A percentile compares a stretch with the other conserved stretches of the same genome.
Evolutionary conservation across 1,284 basidiomycete species (phyloP).

Genomic region (Pseudozyma hubeiensis): DNA sequence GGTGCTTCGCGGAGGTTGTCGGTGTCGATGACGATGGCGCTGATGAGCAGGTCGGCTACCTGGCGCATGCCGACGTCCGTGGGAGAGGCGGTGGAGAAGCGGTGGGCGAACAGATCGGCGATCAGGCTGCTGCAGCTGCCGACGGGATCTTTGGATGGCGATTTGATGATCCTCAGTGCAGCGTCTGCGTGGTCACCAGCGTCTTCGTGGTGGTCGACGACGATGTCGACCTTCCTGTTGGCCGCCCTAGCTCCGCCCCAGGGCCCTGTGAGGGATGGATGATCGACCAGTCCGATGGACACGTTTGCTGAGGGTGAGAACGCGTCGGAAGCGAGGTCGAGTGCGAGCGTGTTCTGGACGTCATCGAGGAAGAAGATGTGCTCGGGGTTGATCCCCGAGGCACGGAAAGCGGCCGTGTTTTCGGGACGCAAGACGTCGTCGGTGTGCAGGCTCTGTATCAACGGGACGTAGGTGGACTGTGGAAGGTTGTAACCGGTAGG

Average conservation of each 20-base stretch:
- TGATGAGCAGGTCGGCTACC: slow-evolving; percentile 61
- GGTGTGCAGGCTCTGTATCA: slow-evolving; percentile 78
- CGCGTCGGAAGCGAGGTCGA: slow-evolving; percentile 24
- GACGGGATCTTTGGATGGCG: slow-evolving; percentile 53
- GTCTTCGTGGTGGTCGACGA: slow-evolving; percentile 95
- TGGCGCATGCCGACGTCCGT: slow-evolving; percentile 27
- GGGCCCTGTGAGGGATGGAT: slow-evolving; percentile 38
- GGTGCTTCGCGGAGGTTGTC: slow-evolving; percentile 57
- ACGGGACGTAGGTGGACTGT: slow-evolving; percentile 73
- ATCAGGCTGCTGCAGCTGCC: slow-evolving; percentile 54
- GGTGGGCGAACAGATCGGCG: slow-evolving; percentile 45
- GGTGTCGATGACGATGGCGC: slow-evolving; percentile 70
- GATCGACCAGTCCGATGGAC: slow-evolving; percentile 55
- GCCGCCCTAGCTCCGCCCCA: slow-evolving; percentile 44
- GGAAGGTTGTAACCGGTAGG: slow-evolving; percentile 24
- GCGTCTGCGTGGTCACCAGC: slow-evolving; percentile 76
- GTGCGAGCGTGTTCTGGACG: slow-evolving; percentile 28
- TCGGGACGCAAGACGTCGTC: slow-evolving; percentile 86
- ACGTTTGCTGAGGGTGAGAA: slow-evolving; percentile 38
- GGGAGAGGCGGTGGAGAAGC: slow-evolving; percentile 19
- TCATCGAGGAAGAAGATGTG: slow-evolving; percentile 51
- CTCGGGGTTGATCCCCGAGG: slow-evolving; percentile 25
- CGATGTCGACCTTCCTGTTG: slow-evolving; percentile 74
- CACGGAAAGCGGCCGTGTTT: slow-evolving; percentile 72
- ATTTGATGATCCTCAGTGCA: slow-evolving; percentile 51